Evolutionary conservation across 2,329 filamentous ascomycete species (phyloP), one percentile per base, ranked within the genome.

Genomic region (Tolypocladium inflatum): DNA sequence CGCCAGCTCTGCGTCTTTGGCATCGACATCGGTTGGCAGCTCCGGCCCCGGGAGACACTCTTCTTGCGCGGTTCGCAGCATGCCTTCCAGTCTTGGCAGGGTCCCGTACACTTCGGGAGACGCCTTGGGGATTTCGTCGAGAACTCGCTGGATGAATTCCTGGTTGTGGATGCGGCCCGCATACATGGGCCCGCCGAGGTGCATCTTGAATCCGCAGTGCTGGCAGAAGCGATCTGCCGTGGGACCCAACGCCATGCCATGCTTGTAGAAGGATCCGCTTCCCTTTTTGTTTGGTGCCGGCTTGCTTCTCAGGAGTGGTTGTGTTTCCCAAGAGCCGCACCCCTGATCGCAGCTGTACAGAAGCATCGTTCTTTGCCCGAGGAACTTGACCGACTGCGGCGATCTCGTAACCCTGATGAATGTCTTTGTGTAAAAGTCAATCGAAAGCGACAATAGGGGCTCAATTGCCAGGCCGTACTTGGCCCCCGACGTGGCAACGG

Each of bases 101-200:
- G 94, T 99, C 43, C 85, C 85, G 68, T 99, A 99, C 0, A 86
- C 81, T 0, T 85, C 78, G 33, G 79, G 79, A 54, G 91, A 83
- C 1, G 85, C 82, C 4, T 78, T 74, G 1, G 90, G 85, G 10
- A 96, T 79, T 58, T 87, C 82, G 50, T 85, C 82, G 19, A 99
- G 79, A 30, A 99, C 85, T 58, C 83, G 83, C 67, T 89, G 82
- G 61, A 99, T 85, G 68, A 97, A 99, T 2, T 85, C 83, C 8
- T 85, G 81, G 51, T 91, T 91, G 73, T 99, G 94, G 10, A 99
- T 77, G 23, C 88, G 89, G 1, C 94, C 94, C 39, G 84, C 92
- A 76, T 92, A 99, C 93, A 99, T 97, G 0, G 94, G 94, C 2
- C 94, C 94, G 5, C 86, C 88, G 17, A 97, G 72, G 71, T 97